Conservation (phyloP, 345 rosid species). For the Acer negundo region DNA sequence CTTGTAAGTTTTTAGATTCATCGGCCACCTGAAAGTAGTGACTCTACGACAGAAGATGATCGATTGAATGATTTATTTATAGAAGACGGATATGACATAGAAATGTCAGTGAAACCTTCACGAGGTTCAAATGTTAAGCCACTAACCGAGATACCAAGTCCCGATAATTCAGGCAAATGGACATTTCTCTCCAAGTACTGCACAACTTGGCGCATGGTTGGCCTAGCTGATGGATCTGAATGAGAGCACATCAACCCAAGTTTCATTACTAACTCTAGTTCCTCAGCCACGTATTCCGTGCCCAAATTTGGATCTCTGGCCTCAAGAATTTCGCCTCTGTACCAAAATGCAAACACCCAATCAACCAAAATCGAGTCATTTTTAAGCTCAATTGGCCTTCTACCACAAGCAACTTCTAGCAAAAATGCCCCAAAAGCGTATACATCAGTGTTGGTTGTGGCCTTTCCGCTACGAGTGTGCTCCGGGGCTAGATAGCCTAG, state of each 20-base stretch:
- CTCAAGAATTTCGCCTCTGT: constrained; percentile 37
- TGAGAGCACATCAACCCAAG: constrained; percentile 66
- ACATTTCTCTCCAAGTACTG: constrained; percentile 48
- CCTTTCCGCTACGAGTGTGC: constrained; percentile 50
- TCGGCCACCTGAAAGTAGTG: constrained; percentile 63
- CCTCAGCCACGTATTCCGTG: constrained; percentile 35
- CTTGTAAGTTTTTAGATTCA: background rate
- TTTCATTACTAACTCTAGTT: constrained; percentile 53
- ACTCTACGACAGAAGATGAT: constrained; percentile 46
- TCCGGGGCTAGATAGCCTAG: constrained; percentile 74
- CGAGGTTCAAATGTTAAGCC: constrained; percentile 36
- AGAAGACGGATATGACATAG: constrained; percentile 42
- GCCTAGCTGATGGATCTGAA: constrained; percentile 45
- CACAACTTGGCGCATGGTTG: constrained; percentile 60
- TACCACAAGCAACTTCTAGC: constrained; percentile 61
- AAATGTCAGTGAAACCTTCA: constrained; percentile 50
- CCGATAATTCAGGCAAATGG: constrained; percentile 43
- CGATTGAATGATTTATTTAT: constrained; percentile 31
- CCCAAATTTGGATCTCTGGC: constrained; percentile 47
- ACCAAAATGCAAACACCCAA: constrained; percentile 46
- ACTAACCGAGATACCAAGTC: constrained; percentile 30
- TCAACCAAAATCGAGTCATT: constrained; percentile 43
- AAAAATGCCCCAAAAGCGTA: constrained; percentile 65
- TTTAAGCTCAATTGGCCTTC: constrained; percentile 43
- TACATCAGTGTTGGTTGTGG: constrained; percentile 52